phyloP scores from a whole-genome alignment of 1,284 basidiomycete genomes.

The Ganoderma multipileum region DNA sequence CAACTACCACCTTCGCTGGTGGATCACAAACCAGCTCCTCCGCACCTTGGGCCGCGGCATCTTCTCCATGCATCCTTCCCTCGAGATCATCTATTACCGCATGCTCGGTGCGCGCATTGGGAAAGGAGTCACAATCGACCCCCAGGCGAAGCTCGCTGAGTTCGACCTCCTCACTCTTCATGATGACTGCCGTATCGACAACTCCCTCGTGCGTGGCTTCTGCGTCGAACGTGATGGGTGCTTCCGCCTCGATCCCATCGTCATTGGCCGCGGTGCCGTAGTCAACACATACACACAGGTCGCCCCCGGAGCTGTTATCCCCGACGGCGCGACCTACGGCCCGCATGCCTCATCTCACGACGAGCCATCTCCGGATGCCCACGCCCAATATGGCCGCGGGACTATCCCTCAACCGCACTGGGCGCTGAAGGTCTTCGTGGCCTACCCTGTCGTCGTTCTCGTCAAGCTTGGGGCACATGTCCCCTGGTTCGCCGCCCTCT shows the following conservation, averaged over 20 bases:
- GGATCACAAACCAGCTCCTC: slow-evolving; percentile 53
- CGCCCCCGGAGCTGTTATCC: slow-evolving; percentile 48
- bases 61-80: slow-evolving; percentile 47
- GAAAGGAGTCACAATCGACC: slow-evolving; percentile 46
- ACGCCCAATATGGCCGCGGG: slow-evolving; percentile 48
- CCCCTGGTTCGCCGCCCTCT: slow-evolving; percentile 50
- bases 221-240: slow-evolving; percentile 52
- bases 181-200: slow-evolving; percentile 51
- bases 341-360: slow-evolving; percentile 53
- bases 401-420: slow-evolving; percentile 41
- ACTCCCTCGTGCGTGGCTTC: slow-evolving; percentile 50
- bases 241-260: slow-evolving; percentile 48
- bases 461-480: slow-evolving; percentile 45
- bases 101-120: slow-evolving; percentile 53
- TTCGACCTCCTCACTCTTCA: slow-evolving; percentile 50
- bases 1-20: slow-evolving; percentile 53
- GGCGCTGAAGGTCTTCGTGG: slow-evolving; percentile 44
- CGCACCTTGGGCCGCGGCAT: slow-evolving; percentile 49
- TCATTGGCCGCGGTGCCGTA: slow-evolving; percentile 46
- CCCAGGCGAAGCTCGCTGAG: slow-evolving; percentile 47
- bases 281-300: slow-evolving; percentile 53
- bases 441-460: slow-evolving; percentile 45
- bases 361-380: slow-evolving; percentile 43
- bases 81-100: slow-evolving; percentile 50
- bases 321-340: slow-evolving; percentile 48